Base-by-base conservation (phyloP, 2,329 filamentous ascomycete genomes). In the Zasmidium cellare region DNA sequence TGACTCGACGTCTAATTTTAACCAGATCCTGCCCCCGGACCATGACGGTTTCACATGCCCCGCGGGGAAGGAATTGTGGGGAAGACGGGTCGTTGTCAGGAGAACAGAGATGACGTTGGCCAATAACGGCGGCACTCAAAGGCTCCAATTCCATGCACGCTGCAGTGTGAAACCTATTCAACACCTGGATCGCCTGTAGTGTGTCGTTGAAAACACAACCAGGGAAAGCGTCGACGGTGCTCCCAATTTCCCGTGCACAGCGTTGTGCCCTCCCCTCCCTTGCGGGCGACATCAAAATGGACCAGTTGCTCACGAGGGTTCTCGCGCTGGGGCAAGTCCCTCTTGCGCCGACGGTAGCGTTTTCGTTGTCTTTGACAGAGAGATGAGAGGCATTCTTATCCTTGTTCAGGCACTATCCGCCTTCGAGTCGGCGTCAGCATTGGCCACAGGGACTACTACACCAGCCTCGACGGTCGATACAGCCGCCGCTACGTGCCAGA, bases 401-500 rank as follows among this genome's bases (percentile, higher is more conserved):
- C 35, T 41, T 9, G 35, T 41, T 18, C 35, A 41, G 35, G 35
- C 35, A 9, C n/a, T 41, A 14, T 3, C 35, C 3, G 16, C 35
- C 35, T 9, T 41, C n/a, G 35, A 41, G 7, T 41, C 35, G 35
- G 16, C 35, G 5, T n/a, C 16, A 14, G 35, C 35, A 3, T 41
- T 41, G 35, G 35, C 35, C 35, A 41, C 35, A 14, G 35, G 35
- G 16, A 41, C 35, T 6, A 18, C 35, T 3, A 9, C 35, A 16
- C 35, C 7, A 41, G 31, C 35, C 20, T 25, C 23, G 12, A 25
- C 25, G 18, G 6, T 3, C 9, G 16, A 24, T 3, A 57, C 60
- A 48, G 16, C 16, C 7, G 35, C 35, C 11, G 35, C 35, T n/a
- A 41, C 35, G 5, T 64, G 62, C 60, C 57, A 48, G 28, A 58